Evolutionary conservation across 2,329 filamentous ascomycete species (phyloP).

Genomic region (Fusarium concolor): DNA sequence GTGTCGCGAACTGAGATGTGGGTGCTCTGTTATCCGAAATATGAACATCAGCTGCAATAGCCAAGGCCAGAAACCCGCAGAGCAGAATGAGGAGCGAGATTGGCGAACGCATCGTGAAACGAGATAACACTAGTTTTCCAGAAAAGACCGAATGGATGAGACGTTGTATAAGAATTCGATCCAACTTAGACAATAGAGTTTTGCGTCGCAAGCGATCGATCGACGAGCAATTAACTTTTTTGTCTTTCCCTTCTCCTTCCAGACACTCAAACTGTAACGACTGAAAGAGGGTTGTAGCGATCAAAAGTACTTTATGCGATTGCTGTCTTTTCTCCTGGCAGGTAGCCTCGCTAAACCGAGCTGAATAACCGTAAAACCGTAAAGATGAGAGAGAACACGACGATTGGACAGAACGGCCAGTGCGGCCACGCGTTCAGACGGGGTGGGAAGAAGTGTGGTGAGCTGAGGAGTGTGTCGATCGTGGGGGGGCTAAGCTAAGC

Average conservation of each 20-base stretch:
- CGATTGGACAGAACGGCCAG: slow-evolving; percentile 6
- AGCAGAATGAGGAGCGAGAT: slow-evolving; percentile 31
- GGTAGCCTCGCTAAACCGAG: slow-evolving; percentile 24
- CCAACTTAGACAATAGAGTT: slow-evolving; percentile 20
- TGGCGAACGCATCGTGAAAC: slow-evolving; percentile 34
- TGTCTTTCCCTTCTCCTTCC: not conserved
- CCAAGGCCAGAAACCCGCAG: slow-evolving; percentile 25
- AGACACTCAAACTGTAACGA: slow-evolving; percentile 29
- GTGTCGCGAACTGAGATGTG: slow-evolving; percentile 38
- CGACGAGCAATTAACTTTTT: slow-evolving; percentile 22
- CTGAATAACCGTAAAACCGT: slow-evolving; percentile 26
- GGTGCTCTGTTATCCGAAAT: slow-evolving; percentile 33
- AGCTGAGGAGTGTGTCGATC: slow-evolving; percentile 9
- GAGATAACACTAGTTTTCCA: not conserved
- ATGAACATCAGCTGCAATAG: slow-evolving; percentile 27
- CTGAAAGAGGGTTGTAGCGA: slow-evolving; percentile 24
- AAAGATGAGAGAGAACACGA: slow-evolving; percentile 5
- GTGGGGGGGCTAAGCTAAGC: slow-evolving; percentile 18
- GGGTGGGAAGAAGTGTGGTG: slow-evolving; percentile 6
- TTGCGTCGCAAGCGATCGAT: slow-evolving; percentile 19
- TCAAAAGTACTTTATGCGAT: slow-evolving; percentile 18
- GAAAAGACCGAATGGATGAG: slow-evolving; percentile 11
- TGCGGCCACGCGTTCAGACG: slow-evolving; percentile 24
- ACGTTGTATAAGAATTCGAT: slow-evolving; percentile 11
- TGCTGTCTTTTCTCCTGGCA: slow-evolving; percentile 1